phyloP scores from a whole-genome alignment of 768 basidiomycete genomes.

The Lactifluus pinguis region DNA sequence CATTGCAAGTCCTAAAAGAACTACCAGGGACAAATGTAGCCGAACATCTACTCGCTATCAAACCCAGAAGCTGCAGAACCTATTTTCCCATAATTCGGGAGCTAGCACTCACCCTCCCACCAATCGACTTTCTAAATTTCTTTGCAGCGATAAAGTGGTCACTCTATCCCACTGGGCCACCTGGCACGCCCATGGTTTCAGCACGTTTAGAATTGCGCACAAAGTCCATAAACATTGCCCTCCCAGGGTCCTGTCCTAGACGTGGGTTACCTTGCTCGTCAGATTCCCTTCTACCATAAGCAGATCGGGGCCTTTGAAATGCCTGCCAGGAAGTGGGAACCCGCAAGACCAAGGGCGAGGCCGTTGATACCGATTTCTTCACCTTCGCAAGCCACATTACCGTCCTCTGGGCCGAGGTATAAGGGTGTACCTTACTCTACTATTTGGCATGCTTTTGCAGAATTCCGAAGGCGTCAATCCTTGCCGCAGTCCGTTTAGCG shows the following conservation, averaged over 20 bases:
- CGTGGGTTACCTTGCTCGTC: conserved; percentile 82
- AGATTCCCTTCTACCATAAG: conserved; percentile 87
- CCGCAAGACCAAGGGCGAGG: conserved; percentile 44
- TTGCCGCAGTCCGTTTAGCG: too few species aligned
- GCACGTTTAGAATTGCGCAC: conserved; percentile 82
- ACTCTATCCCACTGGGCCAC: conserved; percentile 54
- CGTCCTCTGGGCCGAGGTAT: conserved; percentile 84
- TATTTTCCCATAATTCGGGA: too few species aligned
- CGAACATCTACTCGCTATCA: too few species aligned
- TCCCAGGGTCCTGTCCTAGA: conserved; percentile 58
- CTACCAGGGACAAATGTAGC: too few species aligned
- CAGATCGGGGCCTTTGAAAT: conserved; percentile 88
- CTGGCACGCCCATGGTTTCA: conserved; percentile 72
- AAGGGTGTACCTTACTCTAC: conserved; percentile 79
- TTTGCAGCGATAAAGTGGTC: conserved; percentile 90
- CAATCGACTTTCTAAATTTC: background rate
- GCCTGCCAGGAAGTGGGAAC: conserved; percentile 51
- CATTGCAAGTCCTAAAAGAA: too few species aligned
- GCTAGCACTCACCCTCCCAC: background rate
- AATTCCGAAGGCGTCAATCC: conserved; percentile 63
- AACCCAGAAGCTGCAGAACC: too few species aligned
- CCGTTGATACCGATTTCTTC: conserved; percentile 61
- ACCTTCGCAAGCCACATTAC: conserved; percentile 53
- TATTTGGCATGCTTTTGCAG: conserved; percentile 74
- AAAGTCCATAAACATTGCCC: conserved; percentile 67